These are phyloP conservation scores for Corynascus novoguineensis DNA, from an alignment of 495 filamentous ascomycete species.

Conservation along the genomic window DNA sequence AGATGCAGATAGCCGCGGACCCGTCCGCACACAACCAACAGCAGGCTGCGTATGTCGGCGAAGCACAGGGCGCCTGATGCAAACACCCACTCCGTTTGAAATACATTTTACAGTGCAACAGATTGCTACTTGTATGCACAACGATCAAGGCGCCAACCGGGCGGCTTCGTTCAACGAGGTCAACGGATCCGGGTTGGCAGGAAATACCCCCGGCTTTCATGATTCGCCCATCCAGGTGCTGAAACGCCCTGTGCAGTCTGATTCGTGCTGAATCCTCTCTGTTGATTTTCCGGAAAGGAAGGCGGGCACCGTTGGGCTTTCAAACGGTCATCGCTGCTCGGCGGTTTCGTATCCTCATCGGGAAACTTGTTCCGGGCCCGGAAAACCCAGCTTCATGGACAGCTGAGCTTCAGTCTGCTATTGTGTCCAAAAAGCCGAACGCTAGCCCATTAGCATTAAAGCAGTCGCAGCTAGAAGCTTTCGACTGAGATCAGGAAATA, in stretches of 20 bases:
- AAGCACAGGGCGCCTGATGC: slow-evolving; percentile 24
- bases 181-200: neutral
- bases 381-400: too few species aligned
- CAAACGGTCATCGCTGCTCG: neutral
- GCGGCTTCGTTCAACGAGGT: neutral
- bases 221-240: neutral
- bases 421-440: too few species aligned
- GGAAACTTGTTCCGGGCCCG: neutral
- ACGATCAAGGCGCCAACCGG: too few species aligned
- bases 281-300: neutral
- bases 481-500: too few species aligned
- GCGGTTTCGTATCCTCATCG: neutral
- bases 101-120: too few species aligned
- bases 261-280: neutral
- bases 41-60: slow-evolving; percentile 16
- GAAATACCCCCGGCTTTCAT: neutral
- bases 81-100: slow-evolving; percentile 19
- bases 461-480: too few species aligned
- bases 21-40: slow-evolving; percentile 18
- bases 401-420: too few species aligned
- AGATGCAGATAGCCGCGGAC: slow-evolving; percentile 26
- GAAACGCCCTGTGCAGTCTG: neutral
- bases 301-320: neutral
- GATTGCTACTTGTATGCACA: too few species aligned
- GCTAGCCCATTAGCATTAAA: too few species aligned